Evolutionary conservation across 2,329 filamentous ascomycete genomes (phyloP).

Genomic region (Drechslerella stenobrocha): DNA sequence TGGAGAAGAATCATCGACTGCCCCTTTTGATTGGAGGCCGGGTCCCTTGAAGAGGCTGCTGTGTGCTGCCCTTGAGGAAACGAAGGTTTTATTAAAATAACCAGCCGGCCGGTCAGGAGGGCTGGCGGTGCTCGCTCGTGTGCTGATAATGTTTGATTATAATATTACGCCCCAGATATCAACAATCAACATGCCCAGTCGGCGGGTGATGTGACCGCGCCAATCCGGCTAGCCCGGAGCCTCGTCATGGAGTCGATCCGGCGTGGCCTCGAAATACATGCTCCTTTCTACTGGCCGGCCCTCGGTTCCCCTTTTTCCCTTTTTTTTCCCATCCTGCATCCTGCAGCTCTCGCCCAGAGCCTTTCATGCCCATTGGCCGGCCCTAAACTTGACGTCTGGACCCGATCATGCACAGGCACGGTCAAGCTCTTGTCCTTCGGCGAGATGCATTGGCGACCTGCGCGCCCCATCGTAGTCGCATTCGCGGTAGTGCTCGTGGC

Average conservation of each 20-base stretch:
- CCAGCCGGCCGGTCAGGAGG: slow-evolving; percentile 10
- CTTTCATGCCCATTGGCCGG: slow-evolving; percentile 6
- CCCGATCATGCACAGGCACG: slow-evolving; percentile 2
- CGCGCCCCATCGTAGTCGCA: too few relatives aligned
- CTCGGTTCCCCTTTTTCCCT: background rate
- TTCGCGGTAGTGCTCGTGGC: too few relatives aligned
- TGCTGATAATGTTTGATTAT: slow-evolving; percentile 1
- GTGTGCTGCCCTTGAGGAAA: background rate
- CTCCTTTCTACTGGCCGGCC: background rate
- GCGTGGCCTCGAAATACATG: too few relatives aligned
- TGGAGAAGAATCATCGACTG: background rate
- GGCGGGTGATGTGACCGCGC: slow-evolving; percentile 5
- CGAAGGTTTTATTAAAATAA: slow-evolving; percentile 15
- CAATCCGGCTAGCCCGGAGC: slow-evolving; percentile 5
- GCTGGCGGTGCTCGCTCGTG: background rate
- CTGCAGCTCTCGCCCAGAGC: too few relatives aligned
- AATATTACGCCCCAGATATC: slow-evolving; percentile 6
- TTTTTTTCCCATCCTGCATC: background rate
- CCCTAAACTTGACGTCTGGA: slow-evolving; percentile 5
- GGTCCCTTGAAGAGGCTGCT: background rate
- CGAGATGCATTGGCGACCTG: background rate
- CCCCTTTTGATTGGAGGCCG: slow-evolving; percentile 42
- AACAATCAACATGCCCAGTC: slow-evolving; percentile 5
- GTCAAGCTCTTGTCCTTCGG: background rate
- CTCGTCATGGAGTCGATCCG: background rate